These are phyloP conservation scores for Pseudodiploospora longispora DNA, from an alignment of 2,329 filamentous ascomycete genomes.

Conservation along the genomic window DNA sequence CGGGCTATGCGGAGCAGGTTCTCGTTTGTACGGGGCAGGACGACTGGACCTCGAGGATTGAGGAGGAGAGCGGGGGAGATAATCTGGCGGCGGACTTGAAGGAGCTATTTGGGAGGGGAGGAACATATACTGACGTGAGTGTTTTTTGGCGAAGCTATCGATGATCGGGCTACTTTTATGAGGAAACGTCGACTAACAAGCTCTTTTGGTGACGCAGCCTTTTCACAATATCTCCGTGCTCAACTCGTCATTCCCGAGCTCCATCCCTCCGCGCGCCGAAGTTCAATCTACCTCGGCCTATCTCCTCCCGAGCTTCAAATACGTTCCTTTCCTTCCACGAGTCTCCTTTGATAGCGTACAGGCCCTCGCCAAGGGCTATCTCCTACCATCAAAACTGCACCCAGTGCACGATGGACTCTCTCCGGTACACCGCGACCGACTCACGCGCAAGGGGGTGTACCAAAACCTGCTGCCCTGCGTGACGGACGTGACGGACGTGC, in stretches of 20 bases:
- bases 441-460: conserved; percentile 43
- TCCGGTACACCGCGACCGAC: conserved; percentile 46
- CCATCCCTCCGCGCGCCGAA: conserved; percentile 32
- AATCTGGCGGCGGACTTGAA: conserved; percentile 67
- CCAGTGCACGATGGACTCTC: conserved; percentile 51
- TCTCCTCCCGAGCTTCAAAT: conserved; percentile 76
- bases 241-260: conserved; percentile 65
- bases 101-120: conserved; percentile 57
- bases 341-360: conserved; percentile 47
- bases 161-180: not conserved
- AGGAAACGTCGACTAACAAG: not conserved
- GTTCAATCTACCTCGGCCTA: conserved; percentile 58
- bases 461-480: conserved; percentile 47
- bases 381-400: conserved; percentile 57
- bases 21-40: conserved; percentile 71
- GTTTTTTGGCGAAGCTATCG: not conserved
- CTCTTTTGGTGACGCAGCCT: conserved; percentile 44
- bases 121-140: conserved; percentile 58
- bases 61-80: conserved; percentile 63
- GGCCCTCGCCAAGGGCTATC: conserved; percentile 54
- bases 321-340: conserved; percentile 63
- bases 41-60: conserved; percentile 79
- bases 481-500: conserved; percentile 54
- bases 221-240: conserved; percentile 74
- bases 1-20: conserved; percentile 72